Evolutionary conservation across 768 basidiomycete genomes (phyloP), one percentile per base, ranked within the genome.

Genomic region (Trametes punicea): DNA sequence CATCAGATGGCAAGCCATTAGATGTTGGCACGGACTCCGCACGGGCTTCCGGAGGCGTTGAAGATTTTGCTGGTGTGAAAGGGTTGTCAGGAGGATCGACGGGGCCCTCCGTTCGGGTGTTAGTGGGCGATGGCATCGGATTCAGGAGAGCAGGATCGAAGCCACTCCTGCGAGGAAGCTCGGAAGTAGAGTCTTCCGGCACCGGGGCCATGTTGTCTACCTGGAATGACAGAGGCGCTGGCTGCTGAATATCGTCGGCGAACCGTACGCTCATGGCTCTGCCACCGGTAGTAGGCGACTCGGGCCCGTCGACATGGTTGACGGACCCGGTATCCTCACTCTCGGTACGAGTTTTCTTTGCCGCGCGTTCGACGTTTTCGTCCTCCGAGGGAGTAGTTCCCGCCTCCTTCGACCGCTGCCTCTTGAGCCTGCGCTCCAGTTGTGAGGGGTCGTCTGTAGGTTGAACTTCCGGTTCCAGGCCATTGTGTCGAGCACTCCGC

Each of bases 351-450:
- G 66, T 59, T 60, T 80, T 78, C 63, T 91, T 90, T 38, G 79
- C 70, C 54, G 80, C 78, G 48, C 81, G 75, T 41, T 72, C 75
- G 15, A 68, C 70, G 20, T 71, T 70, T 58, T 84, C 87, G 33
- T 75, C 80, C 54, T 84, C 84, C 4, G 83, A 82, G 27, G 70
- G 57, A 11, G 67, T 81, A 13, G 76, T 78, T 21, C 73, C 76
- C 26, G 77, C 77, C 27, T 81, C 81, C 25, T 80, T 78, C 2
- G 82, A 77, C 6, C 90, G 79, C 62, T 84, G 81, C 58, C 90
- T 71, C 75, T 92, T 92, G 64, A 90, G 72, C 56, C 80, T 74
- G 26, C 91, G 79, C 70, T 93, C 91, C 6, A 93, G 75, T 63
- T 82, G 78, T 25, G 83, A 78, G 15, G 87, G 86, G 41, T 66